These are phyloP conservation scores for Aspergillus transmontanensis DNA, from an alignment of 2,329 filamentous ascomycete species.

Conservation along the genomic window DNA sequence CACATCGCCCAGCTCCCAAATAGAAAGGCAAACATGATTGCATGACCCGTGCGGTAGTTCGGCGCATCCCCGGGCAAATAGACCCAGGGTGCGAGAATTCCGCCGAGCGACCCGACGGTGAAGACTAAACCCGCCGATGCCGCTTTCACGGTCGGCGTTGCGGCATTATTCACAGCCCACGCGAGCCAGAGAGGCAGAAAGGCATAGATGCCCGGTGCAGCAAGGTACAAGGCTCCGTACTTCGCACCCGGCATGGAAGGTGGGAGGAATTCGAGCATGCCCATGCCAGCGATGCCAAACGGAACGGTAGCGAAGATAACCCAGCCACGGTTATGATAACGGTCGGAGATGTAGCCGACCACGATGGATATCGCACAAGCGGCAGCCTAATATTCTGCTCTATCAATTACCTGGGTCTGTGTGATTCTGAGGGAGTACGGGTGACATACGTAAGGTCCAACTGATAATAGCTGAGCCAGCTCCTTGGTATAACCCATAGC, in stretches of 20 bases:
- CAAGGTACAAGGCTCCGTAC: slow-evolving; percentile 10
- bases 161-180: slow-evolving; percentile 10
- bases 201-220: slow-evolving; percentile 5
- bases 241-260: slow-evolving; percentile 4
- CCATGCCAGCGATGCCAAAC: slow-evolving; percentile 1
- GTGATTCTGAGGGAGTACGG: neutral
- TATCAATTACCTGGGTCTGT: neutral
- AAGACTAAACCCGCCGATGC: slow-evolving; percentile 4
- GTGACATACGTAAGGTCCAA: slow-evolving; percentile 8
- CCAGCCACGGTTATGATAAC: slow-evolving; percentile 4
- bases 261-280: slow-evolving; percentile 7
- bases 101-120: slow-evolving; percentile 2
- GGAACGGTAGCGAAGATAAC: neutral
- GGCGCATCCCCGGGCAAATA: slow-evolving; percentile 10
- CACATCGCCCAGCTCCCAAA: neutral
- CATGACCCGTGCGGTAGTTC: slow-evolving; percentile 8
- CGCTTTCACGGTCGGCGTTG: slow-evolving; percentile 2
- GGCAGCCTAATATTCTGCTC: neutral
- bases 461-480: slow-evolving; percentile 13
- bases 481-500: slow-evolving; percentile 15
- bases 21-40: slow-evolving; percentile 11
- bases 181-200: slow-evolving; percentile 7
- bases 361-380: slow-evolving; percentile 8
- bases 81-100: slow-evolving; percentile 11
- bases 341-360: slow-evolving; percentile 11